These are phyloP conservation scores for Rhizophagus clarus DNA, from an alignment of 192 early-diverging fungal species.

Conservation along the genomic window DNA sequence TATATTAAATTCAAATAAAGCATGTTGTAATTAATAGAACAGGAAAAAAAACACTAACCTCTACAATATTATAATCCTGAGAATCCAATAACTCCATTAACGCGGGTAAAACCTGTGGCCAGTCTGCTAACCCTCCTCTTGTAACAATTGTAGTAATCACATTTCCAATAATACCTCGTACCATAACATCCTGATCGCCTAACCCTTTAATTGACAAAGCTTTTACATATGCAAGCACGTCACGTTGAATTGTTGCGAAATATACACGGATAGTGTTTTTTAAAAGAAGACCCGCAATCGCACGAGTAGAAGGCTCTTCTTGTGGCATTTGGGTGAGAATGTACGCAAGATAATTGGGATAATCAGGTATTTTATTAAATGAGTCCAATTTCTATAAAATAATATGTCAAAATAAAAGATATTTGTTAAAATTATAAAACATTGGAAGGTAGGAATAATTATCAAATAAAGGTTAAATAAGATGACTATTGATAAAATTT, in stretches of 20 bases:
- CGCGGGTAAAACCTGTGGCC: constrained; percentile 81
- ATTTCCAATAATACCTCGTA: constrained; percentile 82
- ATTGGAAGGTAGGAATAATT: neutral
- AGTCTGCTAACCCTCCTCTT: constrained; percentile 66
- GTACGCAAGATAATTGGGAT: constrained; percentile 87
- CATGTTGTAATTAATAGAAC: neutral
- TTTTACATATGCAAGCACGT: constrained; percentile 73
- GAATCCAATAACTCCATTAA: constrained; percentile 81
- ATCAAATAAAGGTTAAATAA: neutral
- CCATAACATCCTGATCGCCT: constrained; percentile 68
- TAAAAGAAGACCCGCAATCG: constrained; percentile 82
- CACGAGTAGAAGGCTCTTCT: constrained; percentile 67
- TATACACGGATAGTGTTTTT: constrained; percentile 74
- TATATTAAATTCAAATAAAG: no score
- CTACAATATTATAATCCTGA: constrained; percentile 69
- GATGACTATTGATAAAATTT: neutral
- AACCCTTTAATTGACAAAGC: constrained; percentile 49
- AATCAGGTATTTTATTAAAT: constrained; percentile 82
- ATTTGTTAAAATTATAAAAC: constrained; percentile 12
- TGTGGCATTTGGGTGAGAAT: constrained; percentile 78
- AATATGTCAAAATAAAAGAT: neutral
- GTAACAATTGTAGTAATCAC: constrained; percentile 87
- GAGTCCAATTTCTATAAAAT: constrained; percentile 66
- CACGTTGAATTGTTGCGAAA: constrained; percentile 52
- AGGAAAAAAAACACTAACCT: constrained; percentile 54